Base-by-base conservation (phyloP, 768 basidiomycete genomes). In the Pleurotus eryngii region DNA sequence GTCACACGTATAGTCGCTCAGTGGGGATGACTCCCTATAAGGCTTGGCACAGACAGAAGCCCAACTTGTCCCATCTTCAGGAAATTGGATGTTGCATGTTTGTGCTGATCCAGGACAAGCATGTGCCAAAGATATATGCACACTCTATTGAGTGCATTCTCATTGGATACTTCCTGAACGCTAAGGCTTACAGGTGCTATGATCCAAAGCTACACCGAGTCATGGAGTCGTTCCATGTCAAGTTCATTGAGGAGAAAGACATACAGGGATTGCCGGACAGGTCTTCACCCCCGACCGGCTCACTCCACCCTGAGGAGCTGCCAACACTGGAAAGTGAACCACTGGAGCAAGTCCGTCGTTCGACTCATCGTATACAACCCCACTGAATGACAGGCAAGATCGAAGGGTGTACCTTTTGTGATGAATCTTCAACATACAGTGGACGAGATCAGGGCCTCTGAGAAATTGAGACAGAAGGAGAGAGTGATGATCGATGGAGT, bases 1-100 rank as follows among this genome's bases (percentile, higher is more conserved):
- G 37, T 4, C 60, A 55, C 12, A 62, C 62, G 0, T 46, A 46
- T 4, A 57, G 60, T 1, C 18, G n/a, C 12, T 43, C 60, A 2
- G 27, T 49, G 6, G 51, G 50, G 0, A 57, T 24, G 3, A 69
- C 65, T 0, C 67, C 70, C 11, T 65, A 57, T 46, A 64, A 70
- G 46, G 43, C 61, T 3, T 69, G 60, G 60, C 49, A 66, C 48
- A 50, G 59, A 1, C 12, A 20, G 0, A 66, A 63, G 51, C 72
- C 70, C 1, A 57, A 72, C 54, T 61, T 74, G 11, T 64, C 61
- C 0, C 64, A 69, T 55, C 62, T 75, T 15, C 61, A 64, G 1
- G 65, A 69, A 15, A 73, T 73, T 11, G 72, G 76, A 1, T 74
- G 70, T 51, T 35, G 53, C 5, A 70, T 70, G 4, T 74, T 71